phyloP scores from a whole-genome alignment of 352 stramenopile species.

The Elongisporangium undulatum region DNA sequence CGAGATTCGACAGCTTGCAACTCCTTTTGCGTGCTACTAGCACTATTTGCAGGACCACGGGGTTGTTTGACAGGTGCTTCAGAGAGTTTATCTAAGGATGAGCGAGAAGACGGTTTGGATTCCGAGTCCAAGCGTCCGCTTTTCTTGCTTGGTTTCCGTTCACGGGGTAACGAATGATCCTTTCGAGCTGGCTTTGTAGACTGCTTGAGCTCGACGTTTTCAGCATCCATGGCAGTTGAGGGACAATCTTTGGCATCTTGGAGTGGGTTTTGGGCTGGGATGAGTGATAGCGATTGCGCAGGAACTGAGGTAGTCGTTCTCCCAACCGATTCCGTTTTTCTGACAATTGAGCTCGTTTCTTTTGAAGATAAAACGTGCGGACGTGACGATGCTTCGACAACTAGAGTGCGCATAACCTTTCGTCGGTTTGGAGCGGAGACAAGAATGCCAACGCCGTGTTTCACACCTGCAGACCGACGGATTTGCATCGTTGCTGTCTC shows the following conservation, averaged over 20 bases:
- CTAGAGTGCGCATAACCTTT: not conserved
- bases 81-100: not conserved
- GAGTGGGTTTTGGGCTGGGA: not conserved
- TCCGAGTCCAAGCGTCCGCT: not conserved
- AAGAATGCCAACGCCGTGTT: not conserved
- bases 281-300: not conserved
- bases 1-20: not conserved
- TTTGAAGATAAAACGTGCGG: not conserved
- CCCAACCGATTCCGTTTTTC: not conserved
- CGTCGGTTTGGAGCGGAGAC: not conserved
- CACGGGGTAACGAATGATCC: not conserved
- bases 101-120: not conserved
- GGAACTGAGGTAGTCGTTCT: not conserved
- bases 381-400: not conserved
- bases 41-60: not conserved
- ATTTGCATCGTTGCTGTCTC: slow-evolving; percentile 5
- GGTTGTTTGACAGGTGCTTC: not conserved
- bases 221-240: not conserved
- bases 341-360: not conserved
- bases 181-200: not conserved
- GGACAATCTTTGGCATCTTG: not conserved
- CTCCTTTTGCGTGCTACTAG: not conserved
- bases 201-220: not conserved
- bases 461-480: not conserved
- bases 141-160: not conserved